Conservation (phyloP, 768 basidiomycete genomes). For the Calocybe indica region DNA sequence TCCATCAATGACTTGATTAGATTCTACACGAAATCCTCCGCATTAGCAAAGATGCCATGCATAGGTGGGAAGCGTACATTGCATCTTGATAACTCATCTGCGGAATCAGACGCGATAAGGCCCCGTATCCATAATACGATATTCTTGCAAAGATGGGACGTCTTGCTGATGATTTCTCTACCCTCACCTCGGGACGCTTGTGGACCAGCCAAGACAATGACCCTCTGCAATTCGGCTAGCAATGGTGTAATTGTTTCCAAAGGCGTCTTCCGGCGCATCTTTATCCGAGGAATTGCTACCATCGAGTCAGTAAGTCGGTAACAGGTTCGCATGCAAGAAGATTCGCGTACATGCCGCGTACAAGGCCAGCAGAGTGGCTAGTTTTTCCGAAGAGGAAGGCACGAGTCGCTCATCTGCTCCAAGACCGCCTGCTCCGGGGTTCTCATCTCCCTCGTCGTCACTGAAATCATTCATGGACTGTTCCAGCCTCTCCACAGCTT, state of each 20-base stretch:
- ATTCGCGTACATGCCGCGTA: conserved; percentile 31
- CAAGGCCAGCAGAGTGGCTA: conserved; percentile 26
- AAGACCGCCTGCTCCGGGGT: neutral
- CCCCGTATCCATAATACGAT: conserved; percentile 33
- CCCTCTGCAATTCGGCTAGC: conserved; percentile 28
- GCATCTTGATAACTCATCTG: too few species aligned
- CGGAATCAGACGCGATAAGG: neutral
- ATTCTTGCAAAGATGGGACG: conserved; percentile 20
- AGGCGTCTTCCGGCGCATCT: conserved; percentile 33
- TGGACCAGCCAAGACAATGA: conserved; percentile 19
- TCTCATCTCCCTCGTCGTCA: conserved; percentile 21
- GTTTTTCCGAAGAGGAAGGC: too few species aligned
- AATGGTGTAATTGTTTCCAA: conserved; percentile 37
- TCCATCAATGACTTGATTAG: conserved; percentile 27
- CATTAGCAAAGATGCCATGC: too few species aligned
- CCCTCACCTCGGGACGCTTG: conserved; percentile 24
- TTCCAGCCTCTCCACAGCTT: conserved; percentile 33
- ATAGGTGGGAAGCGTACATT: too few species aligned
- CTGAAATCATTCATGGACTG: conserved; percentile 10
- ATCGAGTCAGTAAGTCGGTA: neutral
- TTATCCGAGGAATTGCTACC: conserved; percentile 41
- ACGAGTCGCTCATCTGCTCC: too few species aligned
- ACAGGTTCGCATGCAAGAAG: neutral
- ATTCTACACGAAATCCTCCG: conserved; percentile 11
- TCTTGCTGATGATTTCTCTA: conserved; percentile 20